Percentiles rank a stretch among this genome's conserved stretches.
These are phyloP conservation scores for Drechslerella dactyloides DNA, from an alignment of 2,329 filamentous ascomycete species.

Conservation along the genomic window DNA sequence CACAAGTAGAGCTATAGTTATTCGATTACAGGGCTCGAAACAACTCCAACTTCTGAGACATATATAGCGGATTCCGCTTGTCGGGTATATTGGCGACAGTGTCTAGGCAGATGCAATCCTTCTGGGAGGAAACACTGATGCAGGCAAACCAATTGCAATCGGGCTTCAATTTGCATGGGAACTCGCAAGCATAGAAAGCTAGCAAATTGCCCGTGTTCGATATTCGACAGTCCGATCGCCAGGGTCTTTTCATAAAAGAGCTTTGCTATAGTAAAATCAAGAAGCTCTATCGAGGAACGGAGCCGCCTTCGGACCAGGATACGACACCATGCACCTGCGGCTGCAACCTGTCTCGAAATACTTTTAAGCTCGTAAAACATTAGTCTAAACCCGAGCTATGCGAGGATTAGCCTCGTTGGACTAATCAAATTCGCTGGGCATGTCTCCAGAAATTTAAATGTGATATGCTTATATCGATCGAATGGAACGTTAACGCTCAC, in stretches of 20 bases:
- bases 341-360: neutral
- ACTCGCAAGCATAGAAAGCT: neutral
- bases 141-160: too few relatives aligned
- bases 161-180: too few relatives aligned
- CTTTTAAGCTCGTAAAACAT: neutral
- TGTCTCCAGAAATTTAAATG: slow-evolving; percentile 13
- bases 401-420: neutral
- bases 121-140: too few relatives aligned
- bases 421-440: neutral
- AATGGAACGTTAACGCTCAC: too few relatives aligned
- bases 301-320: slow-evolving; percentile 1
- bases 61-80: too few relatives aligned
- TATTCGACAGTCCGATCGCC: neutral
- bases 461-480: slow-evolving; percentile 18
- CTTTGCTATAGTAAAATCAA: neutral
- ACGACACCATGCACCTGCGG: neutral
- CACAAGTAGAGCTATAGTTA: too few relatives aligned
- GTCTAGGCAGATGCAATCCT: too few relatives aligned
- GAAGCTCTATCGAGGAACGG: neutral
- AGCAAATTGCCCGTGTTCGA: neutral
- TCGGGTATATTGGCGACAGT: too few relatives aligned
- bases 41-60: too few relatives aligned
- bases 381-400: neutral
- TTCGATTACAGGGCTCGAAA: too few relatives aligned
- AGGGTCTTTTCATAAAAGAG: neutral